A percentile compares a stretch with the other conserved stretches of the same genome.
These are phyloP conservation scores for Aureobasidium musti DNA, from an alignment of 2,329 filamentous ascomycete genomes.

Conservation along the genomic window DNA sequence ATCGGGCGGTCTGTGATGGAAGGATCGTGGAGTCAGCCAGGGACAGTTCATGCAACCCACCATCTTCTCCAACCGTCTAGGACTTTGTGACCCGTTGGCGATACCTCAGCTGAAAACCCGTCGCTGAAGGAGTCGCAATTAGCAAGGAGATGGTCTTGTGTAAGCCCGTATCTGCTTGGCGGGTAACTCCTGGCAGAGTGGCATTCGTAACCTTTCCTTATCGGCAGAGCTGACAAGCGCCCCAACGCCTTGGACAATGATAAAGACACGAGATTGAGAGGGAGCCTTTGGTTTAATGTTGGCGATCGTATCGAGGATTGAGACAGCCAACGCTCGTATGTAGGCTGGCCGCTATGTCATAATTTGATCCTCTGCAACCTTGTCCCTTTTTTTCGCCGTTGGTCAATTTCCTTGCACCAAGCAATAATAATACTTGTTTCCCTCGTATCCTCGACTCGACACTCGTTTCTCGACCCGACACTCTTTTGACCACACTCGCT, in stretches of 20 bases:
- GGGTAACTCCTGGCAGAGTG: background rate
- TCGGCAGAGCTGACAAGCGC: background rate
- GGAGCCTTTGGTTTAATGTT: conserved; percentile 1
- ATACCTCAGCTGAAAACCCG: background rate
- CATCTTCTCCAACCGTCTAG: background rate
- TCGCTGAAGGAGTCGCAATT: background rate
- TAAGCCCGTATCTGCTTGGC: conserved; percentile 18
- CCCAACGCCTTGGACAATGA: conserved; percentile 1
- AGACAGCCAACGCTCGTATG: background rate
- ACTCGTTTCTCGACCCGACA: conserved; percentile 15
- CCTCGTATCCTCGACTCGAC: background rate
- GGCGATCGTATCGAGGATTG: conserved; percentile 18
- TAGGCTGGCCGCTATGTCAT: conserved; percentile 16
- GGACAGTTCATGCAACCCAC: background rate
- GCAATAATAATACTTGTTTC: background rate
- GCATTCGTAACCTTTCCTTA: background rate
- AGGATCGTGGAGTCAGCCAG: background rate
- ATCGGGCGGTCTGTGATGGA: background rate
- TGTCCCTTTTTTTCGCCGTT: conserved; percentile 16
- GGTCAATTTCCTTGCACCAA: conserved; percentile 5
- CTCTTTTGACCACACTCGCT: conserved; percentile 18
- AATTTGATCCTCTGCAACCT: conserved; percentile 3
- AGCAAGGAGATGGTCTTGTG: conserved; percentile 7
- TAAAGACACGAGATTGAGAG: conserved; percentile 12
- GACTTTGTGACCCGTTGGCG: background rate